Percentiles rank a stretch among this genome's conserved stretches.
Conservation (phyloP, 164 flowering plant species). For the Paratinospora sagittata region DNA sequence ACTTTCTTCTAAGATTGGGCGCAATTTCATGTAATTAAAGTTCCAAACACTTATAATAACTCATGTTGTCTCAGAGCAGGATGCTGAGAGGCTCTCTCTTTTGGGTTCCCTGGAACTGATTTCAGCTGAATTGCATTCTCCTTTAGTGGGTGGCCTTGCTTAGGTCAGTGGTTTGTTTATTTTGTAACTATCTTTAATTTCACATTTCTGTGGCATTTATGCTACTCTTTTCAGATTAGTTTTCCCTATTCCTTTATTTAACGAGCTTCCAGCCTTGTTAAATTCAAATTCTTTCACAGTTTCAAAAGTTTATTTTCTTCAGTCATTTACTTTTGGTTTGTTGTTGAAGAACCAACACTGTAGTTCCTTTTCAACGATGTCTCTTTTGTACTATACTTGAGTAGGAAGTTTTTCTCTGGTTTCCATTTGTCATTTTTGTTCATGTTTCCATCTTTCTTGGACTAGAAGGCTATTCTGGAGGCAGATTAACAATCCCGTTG, state of each 20-base stretch:
- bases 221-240: conserved; percentile 2
- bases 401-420: neutral
- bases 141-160: conserved; percentile 83
- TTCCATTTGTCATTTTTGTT: neutral
- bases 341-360: neutral
- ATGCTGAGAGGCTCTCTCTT: conserved; percentile 80
- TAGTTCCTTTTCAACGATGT: neutral
- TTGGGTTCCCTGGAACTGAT: conserved; percentile 92
- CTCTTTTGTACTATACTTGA: neutral
- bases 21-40: conserved; percentile 40
- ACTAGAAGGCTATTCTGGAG: neutral
- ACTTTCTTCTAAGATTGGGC: conserved; percentile 63
- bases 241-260: conserved; percentile 4
- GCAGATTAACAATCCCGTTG: neutral
- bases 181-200: conserved; percentile 1
- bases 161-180: conserved; percentile 28
- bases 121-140: conserved; percentile 83
- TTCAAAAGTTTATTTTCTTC: conserved; percentile 1
- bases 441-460: neutral
- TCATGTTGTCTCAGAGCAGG: conserved; percentile 97
- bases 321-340: neutral
- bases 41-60: conserved; percentile 62
- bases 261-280: neutral
- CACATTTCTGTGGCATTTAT: conserved; percentile 7
- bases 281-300: neutral